A percentile compares a stretch with the other conserved stretches of the same genome.
These are phyloP conservation scores for Niebla homalea DNA, from an alignment of 495 filamentous ascomycete species.

Conservation along the genomic window DNA sequence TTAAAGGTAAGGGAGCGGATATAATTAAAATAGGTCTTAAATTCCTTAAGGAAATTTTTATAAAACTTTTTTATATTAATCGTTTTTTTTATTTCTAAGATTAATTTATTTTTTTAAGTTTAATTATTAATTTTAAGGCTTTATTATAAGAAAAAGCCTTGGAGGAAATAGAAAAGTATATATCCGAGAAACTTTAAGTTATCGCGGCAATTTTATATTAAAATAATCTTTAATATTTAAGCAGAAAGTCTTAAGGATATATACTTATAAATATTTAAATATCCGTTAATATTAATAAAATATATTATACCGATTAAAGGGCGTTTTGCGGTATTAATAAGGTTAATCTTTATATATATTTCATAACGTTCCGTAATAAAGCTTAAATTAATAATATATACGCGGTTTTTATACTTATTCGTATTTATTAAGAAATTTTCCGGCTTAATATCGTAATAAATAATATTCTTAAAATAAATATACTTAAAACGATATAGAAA, in stretches of 20 bases:
- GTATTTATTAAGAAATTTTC: too few species aligned
- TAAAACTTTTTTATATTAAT: slow-evolving; percentile 7
- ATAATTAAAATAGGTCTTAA: slow-evolving; percentile 15
- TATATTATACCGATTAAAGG: slow-evolving; percentile 11
- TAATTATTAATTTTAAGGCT: too few species aligned
- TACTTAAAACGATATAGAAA: slow-evolving; percentile 20
- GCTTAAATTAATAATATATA: slow-evolving; percentile 54
- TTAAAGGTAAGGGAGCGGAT: slow-evolving; percentile 18
- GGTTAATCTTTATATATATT: neutral
- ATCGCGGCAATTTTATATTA: too few species aligned
- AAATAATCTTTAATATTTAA: too few species aligned
- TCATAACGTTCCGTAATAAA: slow-evolving; percentile 43
- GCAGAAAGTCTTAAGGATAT: too few species aligned
- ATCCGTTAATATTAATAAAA: slow-evolving; percentile 22
- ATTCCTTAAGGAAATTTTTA: slow-evolving; percentile 6
- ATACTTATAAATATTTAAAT: slow-evolving; percentile 21
- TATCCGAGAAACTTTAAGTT: too few species aligned
- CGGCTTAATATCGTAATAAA: slow-evolving; percentile 2
- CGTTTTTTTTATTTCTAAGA: too few species aligned
- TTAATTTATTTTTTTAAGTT: too few species aligned
- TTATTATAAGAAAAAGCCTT: too few species aligned
- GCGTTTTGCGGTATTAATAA: too few species aligned
- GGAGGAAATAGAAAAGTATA: too few species aligned
- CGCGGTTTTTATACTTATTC: slow-evolving; percentile 9
- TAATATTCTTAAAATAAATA: slow-evolving; percentile 23